Evolutionary conservation across 2,329 filamentous ascomycete genomes (phyloP).

Genomic region (Pleoardoris graminearum): DNA sequence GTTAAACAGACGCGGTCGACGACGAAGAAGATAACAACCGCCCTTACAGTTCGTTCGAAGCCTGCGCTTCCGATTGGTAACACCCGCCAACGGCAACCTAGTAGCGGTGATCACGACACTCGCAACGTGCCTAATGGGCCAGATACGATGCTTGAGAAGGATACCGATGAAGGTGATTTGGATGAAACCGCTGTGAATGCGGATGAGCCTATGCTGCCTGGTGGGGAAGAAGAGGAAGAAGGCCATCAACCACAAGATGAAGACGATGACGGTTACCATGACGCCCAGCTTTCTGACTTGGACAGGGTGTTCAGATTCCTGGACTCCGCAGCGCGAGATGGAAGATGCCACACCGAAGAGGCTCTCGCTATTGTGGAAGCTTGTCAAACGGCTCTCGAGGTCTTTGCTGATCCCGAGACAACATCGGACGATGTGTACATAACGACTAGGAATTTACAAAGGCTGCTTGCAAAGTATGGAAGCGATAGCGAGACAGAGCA

Average conservation of each 20-base stretch:
- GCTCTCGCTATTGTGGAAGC: conserved; percentile 15
- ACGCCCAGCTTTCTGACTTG: conserved; percentile 10
- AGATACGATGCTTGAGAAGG: not conserved
- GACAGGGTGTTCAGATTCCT: conserved; percentile 28
- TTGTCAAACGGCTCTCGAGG: conserved; percentile 14
- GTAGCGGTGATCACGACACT: not conserved
- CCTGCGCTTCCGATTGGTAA: not conserved
- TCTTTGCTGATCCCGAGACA: conserved; percentile 8
- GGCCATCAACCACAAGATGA: conserved; percentile 4
- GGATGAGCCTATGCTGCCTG: not conserved
- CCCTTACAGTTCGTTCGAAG: not conserved
- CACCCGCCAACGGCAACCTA: not conserved
- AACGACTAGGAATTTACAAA: conserved; percentile 11
- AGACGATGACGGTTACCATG: conserved; percentile 3
- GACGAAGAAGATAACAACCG: not conserved
- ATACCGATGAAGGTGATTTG: not conserved
- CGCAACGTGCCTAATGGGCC: not conserved
- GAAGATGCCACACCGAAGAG: conserved; percentile 22
- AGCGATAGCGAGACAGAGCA: conserved; percentile 4
- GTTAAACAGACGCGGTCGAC: not conserved
- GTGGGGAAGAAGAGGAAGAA: not conserved
- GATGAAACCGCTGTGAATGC: not conserved
- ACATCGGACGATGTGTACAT: conserved; percentile 15
- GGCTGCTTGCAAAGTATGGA: conserved; percentile 11
- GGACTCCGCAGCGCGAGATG: conserved; percentile 18